A percentile compares a stretch with the other conserved stretches of the same genome.
Evolutionary conservation across 164 flowering plant genomes (phyloP).

Genomic region (Berberis thunbergii): DNA sequence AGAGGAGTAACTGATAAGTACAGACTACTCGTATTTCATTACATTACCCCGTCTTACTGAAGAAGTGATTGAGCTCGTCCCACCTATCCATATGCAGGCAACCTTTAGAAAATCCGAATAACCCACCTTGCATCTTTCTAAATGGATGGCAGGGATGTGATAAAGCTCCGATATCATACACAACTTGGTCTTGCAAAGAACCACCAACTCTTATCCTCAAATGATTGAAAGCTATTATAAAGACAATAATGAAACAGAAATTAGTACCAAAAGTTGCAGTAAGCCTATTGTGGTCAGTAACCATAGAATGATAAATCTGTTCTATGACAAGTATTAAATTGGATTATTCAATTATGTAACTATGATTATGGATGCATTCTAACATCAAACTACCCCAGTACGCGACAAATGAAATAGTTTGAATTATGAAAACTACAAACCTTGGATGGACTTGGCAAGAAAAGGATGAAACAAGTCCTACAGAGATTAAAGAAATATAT

Average conservation of each 20-base stretch:
- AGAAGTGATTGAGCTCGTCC: constrained; percentile 70
- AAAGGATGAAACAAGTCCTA: constrained; percentile 69
- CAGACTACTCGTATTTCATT: neutral
- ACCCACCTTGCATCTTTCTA: constrained; percentile 34
- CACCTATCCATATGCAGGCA: constrained; percentile 68
- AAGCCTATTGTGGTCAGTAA: neutral
- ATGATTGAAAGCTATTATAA: constrained; percentile 50
- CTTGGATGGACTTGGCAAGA: constrained; percentile 64
- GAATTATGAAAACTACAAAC: constrained; percentile 22
- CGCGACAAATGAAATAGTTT: neutral
- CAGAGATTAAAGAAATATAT: constrained; percentile 11
- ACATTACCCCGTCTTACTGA: constrained; percentile 60
- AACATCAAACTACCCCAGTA: too few relatives aligned
- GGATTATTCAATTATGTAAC: too few relatives aligned
- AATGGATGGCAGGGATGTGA: constrained; percentile 61
- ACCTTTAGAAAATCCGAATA: constrained; percentile 84
- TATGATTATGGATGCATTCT: too few relatives aligned
- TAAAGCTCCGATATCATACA: constrained; percentile 51
- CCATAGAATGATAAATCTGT: neutral
- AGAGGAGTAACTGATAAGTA: too few relatives aligned
- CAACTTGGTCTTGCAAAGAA: constrained; percentile 81
- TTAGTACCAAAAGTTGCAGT: neutral
- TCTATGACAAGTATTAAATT: too few relatives aligned
- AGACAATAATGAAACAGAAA: constrained; percentile 7
- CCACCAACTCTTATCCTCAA: constrained; percentile 88